Percentiles rank a stretch among this genome's conserved stretches.
phyloP scores from a whole-genome alignment of 75 land plant genomes.

The Chamaecyparis obtusa region DNA sequence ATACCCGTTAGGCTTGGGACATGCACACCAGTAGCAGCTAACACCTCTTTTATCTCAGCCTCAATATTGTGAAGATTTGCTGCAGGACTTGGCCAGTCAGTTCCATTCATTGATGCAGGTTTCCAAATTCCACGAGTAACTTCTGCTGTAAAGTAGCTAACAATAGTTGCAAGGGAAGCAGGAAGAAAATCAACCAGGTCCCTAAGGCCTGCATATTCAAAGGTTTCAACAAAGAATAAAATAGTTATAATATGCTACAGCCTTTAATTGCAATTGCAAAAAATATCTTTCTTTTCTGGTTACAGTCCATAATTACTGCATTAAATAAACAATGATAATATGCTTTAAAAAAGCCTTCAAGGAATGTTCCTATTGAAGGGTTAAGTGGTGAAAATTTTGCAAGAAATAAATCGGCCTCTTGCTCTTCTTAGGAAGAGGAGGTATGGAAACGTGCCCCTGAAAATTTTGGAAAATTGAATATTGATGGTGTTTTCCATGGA shows the following conservation, averaged over 20 bases:
- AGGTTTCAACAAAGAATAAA: neutral
- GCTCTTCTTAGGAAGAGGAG: no score
- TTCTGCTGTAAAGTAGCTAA: slow-evolving; percentile 79
- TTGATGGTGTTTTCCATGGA: no score
- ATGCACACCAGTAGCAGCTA: slow-evolving; percentile 67
- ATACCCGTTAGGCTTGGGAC: slow-evolving; percentile 34
- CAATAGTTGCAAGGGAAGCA: slow-evolving; percentile 67
- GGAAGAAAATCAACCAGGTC: slow-evolving; percentile 83
- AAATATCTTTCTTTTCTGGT: neutral
- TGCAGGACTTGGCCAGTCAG: slow-evolving; percentile 91
- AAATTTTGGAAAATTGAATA: no score
- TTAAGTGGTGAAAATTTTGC: no score
- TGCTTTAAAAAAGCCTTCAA: neutral
- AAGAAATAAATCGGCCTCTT: no score
- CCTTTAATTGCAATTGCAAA: neutral
- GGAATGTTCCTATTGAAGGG: neutral
- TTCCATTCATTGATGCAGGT: slow-evolving; percentile 80
- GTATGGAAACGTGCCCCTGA: no score
- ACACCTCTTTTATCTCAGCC: slow-evolving; percentile 68
- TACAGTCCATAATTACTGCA: neutral
- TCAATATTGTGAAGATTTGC: slow-evolving; percentile 58
- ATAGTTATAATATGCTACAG: neutral
- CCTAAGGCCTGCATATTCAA: slow-evolving; percentile 57
- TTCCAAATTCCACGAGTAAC: slow-evolving; percentile 85
- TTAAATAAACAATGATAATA: neutral